Conservation (phyloP, 306 rosid species). For the Neltuma alba region DNA sequence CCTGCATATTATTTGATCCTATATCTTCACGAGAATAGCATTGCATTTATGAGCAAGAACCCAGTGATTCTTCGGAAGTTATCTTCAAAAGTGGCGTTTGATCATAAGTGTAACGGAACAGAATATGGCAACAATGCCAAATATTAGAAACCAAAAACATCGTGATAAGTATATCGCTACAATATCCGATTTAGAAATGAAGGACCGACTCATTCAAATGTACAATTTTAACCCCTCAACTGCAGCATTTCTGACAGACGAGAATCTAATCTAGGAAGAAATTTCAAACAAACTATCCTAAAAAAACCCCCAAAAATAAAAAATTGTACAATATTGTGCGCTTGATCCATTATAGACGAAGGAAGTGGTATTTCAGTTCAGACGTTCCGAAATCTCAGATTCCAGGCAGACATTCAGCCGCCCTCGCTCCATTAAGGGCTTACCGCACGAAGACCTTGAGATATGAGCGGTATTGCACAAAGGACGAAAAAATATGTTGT, state of each 20-base stretch:
- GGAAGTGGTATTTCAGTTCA: constrained; percentile 23
- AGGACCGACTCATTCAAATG: constrained; percentile 42
- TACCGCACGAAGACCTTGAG: constrained; percentile 33
- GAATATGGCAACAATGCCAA: not conserved
- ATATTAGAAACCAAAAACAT: not conserved
- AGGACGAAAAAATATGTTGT: constrained; percentile 9
- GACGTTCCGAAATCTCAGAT: constrained; percentile 1
- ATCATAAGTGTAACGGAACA: not conserved
- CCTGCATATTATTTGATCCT: not conserved
- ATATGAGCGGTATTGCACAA: constrained; percentile 15
- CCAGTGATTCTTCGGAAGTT: not conserved
- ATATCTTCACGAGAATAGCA: not conserved
- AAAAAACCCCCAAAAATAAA: constrained; percentile 14
- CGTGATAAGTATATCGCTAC: not conserved
- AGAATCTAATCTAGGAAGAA: constrained; percentile 41
- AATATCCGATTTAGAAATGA: constrained; percentile 29
- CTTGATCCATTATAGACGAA: constrained; percentile 21
- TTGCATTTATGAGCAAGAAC: not conserved
- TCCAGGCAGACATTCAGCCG: constrained; percentile 19
- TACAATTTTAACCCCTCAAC: constrained; percentile 45
- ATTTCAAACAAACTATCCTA: constrained; percentile 13
- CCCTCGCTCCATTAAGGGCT: constrained; percentile 28
- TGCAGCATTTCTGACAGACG: constrained; percentile 27
- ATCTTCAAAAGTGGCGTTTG: not conserved
- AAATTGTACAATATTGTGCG: not conserved